Conservation (phyloP, 257 asterid species). For the Penstemon newberryi region DNA sequence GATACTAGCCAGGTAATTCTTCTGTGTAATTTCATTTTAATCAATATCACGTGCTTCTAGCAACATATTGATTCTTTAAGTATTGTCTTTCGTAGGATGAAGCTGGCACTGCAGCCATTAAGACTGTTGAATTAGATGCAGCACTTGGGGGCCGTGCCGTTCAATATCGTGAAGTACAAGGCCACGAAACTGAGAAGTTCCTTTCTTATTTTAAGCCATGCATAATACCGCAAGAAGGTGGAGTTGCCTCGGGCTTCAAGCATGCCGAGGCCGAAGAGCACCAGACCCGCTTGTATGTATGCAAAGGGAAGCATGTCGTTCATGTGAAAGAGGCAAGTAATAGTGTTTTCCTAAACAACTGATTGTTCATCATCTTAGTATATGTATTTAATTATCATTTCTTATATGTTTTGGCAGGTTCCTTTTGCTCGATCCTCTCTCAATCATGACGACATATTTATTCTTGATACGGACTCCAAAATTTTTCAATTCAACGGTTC, state of each 20-base stretch:
- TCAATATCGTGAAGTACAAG: slow-evolving; percentile 89
- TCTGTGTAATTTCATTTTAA: slow-evolving; percentile 21
- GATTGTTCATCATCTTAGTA: slow-evolving; percentile 19
- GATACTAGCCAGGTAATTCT: slow-evolving; percentile 61
- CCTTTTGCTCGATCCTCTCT: slow-evolving; percentile 74
- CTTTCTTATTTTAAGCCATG: slow-evolving; percentile 91
- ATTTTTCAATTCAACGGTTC: slow-evolving; percentile 82
- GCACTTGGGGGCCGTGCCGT: slow-evolving; percentile 79
- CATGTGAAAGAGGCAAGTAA: slow-evolving; percentile 75
- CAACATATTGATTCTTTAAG: slow-evolving; percentile 7
- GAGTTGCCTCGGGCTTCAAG: slow-evolving; percentile 63
- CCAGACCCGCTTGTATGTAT: slow-evolving; percentile 60
- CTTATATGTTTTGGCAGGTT: slow-evolving; percentile 45
- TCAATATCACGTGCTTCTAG: neutral
- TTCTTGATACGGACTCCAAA: slow-evolving; percentile 73
- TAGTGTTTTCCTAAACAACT: slow-evolving; percentile 3
- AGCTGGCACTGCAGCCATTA: slow-evolving; percentile 67
- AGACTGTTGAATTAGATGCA: slow-evolving; percentile 80
- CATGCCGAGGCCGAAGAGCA: slow-evolving; percentile 52
- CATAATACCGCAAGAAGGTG: slow-evolving; percentile 77
- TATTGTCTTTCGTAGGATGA: slow-evolving; percentile 44
- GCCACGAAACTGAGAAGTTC: slow-evolving; percentile 77
- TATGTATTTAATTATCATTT: neutral
- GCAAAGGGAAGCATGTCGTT: slow-evolving; percentile 84
- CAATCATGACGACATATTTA: slow-evolving; percentile 74